Percentiles rank a stretch among this genome's conserved stretches.
These are phyloP conservation scores for Cryptococcus amylolentus DNA, from an alignment of 1,284 basidiomycete genomes.

Conservation along the genomic window DNA sequence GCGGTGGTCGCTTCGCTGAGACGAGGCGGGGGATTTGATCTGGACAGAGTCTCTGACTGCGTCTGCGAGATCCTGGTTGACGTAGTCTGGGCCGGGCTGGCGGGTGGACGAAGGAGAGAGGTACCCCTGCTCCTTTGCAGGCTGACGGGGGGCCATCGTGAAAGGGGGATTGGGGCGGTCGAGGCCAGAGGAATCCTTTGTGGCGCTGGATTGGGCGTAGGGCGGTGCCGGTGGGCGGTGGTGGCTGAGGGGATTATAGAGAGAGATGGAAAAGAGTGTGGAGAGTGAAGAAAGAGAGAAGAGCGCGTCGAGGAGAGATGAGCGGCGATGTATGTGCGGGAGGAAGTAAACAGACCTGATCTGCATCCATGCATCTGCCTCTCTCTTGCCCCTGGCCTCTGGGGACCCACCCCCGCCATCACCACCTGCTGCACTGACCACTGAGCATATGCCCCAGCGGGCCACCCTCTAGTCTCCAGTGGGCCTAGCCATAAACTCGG, in stretches of 20 bases:
- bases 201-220: not conserved
- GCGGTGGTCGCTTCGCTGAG: not conserved
- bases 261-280: not conserved
- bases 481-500: too few relatives aligned
- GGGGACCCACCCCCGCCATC: too few relatives aligned
- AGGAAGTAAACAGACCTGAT: too few relatives aligned
- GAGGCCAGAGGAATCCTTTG: not conserved
- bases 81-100: not conserved
- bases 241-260: not conserved
- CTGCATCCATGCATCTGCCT: too few relatives aligned
- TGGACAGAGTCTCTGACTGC: conserved; percentile 43
- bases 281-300: not conserved
- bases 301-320: not conserved
- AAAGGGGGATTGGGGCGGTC: not conserved
- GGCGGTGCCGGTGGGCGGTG: not conserved
- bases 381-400: too few relatives aligned
- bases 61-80: conserved; percentile 30
- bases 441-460: too few relatives aligned
- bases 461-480: too few relatives aligned
- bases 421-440: too few relatives aligned
- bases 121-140: conserved; percentile 15
- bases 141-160: conserved; percentile 11
- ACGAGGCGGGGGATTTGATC: conserved; percentile 17
- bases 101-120: conserved; percentile 1
- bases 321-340: not conserved